Base-by-base conservation (phyloP, 176 grass and related monocot genomes). In the Triticum timopheevii region DNA sequence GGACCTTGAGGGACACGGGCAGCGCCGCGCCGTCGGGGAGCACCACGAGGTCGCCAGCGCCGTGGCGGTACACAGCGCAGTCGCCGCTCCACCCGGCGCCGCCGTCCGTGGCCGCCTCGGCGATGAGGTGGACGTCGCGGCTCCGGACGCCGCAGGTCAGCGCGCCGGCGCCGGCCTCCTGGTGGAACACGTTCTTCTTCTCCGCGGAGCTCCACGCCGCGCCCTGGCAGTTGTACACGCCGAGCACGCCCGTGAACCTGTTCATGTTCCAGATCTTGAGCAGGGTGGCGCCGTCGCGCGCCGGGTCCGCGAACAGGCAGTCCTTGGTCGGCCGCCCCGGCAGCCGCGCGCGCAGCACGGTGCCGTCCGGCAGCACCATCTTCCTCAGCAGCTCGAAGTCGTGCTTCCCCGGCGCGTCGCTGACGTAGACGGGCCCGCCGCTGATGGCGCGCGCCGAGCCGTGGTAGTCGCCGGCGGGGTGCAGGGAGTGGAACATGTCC, bases 191-290 rank as follows among this genome's bases (percentile, higher is more conserved):
- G 81, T 96, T 98, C 85, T 94, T 98, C 89, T 98, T 98, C 92
- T 96, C 96, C 19, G 71, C 88, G 0, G 82, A 81, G 89, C 93
- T 96, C 96, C 96, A 98, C 6, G 96, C 96, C 3, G 96, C 96
- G 3, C 96, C 97, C 87, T 98, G 97, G 92, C 97, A 98, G 56
- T 98, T 98, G 90, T 94, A 98, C 49, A 98, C 92, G 45, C 97
- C 97, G 20, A 98, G 75, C 0, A 98, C 90, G 25, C 97, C 97
- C 4, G 86, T 96, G 90, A 91, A 96, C 42, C 83, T 98, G 88
- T 98, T 98, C 92, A 98, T 96, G 88, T 98, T 98, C 97, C 97
- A 98, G 67, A 98, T 94, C 88, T 98, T 98, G 39, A 98, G 90
- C 92, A 98, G 89, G 82, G 85, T 98, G 13, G 91, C 83, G 11